Evolutionary conservation across 2,329 filamentous ascomycete species (phyloP), one percentile per base, ranked within the genome.

Genomic region (Pestalotiopsis sp.): DNA sequence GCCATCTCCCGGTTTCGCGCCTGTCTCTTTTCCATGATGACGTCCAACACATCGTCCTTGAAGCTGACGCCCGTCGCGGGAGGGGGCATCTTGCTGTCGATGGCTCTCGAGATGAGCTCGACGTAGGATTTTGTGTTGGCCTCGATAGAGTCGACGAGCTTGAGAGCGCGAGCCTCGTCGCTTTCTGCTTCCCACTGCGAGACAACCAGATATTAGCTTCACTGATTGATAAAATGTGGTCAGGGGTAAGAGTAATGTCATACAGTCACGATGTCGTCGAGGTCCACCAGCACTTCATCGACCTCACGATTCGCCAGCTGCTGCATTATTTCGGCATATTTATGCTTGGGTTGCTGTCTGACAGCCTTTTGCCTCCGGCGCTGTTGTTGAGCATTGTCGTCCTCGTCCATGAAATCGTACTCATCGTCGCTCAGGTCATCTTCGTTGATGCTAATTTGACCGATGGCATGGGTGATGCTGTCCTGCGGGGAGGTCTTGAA

Each of bases 11-110:
- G 92, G 78, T 99, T 98, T 73, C 94, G 90, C 74, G 91, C 91
- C 74, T 93, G 90, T 73, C 96, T 91, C 77, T 97, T 93, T 55
- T 94, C 93, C 92, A 98, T 97, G 75, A 99, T 91, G 38, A 99
- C 93, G 80, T 99, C 96, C 57, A 99, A 86, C 10, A 98, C 94
- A 80, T 99, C 96, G 76, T 98, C 94, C 80, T 98, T 98, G 86
- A 97, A 98, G 88, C 88, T 94, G 72, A 95, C 86, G 71, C 97
- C 94, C 65, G 85, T 85, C 14, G 88, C 92, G 55, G 94, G 91
- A 70, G 87, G 84, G 0, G 96, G 96, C 87, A 99, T 89, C 66
- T 93, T 86, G 68, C 90, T 91, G 81, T 99, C 96, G 58, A 98
- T 90, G 7, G 96, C 96, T 72, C 92, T 87, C 2, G 95, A 95